Base-by-base conservation (phyloP, 768 basidiomycete species). In the Lentinula aciculospora region DNA sequence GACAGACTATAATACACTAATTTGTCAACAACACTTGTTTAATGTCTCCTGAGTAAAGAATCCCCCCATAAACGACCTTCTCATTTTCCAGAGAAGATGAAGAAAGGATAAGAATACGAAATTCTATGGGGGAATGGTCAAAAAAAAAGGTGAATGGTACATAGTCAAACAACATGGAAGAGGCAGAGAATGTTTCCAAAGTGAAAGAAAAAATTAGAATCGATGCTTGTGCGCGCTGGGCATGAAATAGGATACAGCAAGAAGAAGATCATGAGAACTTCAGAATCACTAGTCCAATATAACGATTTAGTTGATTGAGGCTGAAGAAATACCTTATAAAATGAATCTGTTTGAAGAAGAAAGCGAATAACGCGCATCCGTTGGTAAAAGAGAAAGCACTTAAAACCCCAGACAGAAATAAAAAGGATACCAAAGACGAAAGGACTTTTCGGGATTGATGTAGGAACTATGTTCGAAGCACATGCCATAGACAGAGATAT, bases 391-490 rank as follows among this genome's bases (percentile, higher is more conserved):
- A 36, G 23, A 13, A 54, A 31, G 3, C 13, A 19, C 9, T 3
- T 23, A 54, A 25, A 44, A 40, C 50, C 28, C 31, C 31, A 54
- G 25, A 21, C 37, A 34, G 10, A 39, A 10, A 54, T 54, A 54
- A n/a, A 50, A 32, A 50, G 15, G 28, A 54, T 63, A 61, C 50
- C 65, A 67, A 39, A 57, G 50, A 47, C 59, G 68, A 23, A 59
- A 63, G 21, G 64, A 61, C 53, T 23, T n/a, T 54, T 39, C n/a
- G 17, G n/a, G 21, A 12, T n/a, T 44, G 42, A 53, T 36, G 50
- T 13, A 50, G 48, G 28, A 50, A 13, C n/a, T 13, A 15, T 44
- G 21, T 44, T 44, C 21, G 9, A 53, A 53, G 19, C 32, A 21
- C 48, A 15, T 15, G 2, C 29, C n/a, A n/a, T n/a, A 50, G 25